Percentiles rank a stretch among this genome's conserved stretches.
Evolutionary conservation across 2,329 filamentous ascomycete species (phyloP).

Genomic region (Ophiostoma ulmi): DNA sequence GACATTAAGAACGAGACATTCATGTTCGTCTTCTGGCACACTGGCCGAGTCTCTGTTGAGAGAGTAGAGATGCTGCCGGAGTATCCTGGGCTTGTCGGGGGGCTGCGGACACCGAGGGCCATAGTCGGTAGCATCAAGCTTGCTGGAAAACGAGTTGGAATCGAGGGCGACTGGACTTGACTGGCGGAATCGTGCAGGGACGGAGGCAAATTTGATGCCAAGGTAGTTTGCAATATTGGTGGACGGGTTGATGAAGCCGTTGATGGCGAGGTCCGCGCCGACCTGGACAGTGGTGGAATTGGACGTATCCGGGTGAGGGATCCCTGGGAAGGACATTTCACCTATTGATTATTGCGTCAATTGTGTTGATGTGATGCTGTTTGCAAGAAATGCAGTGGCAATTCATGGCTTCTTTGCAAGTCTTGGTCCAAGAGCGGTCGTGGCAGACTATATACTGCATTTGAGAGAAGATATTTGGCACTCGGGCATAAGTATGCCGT

Average conservation of each 20-base stretch:
- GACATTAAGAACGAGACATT: slow-evolving; percentile 21
- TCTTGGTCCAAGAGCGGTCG: not conserved
- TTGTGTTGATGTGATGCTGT: not conserved
- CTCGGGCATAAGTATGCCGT: slow-evolving; percentile 1
- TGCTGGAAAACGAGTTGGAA: not conserved
- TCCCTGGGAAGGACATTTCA: not conserved
- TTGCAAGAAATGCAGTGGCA: not conserved
- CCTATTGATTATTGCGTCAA: not conserved
- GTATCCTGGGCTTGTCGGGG: slow-evolving; percentile 14
- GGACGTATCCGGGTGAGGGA: slow-evolving; percentile 7
- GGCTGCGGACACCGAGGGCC: slow-evolving; percentile 24
- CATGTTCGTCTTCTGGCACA: slow-evolving; percentile 18
- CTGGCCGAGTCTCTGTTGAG: slow-evolving; percentile 14
- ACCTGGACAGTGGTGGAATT: slow-evolving; percentile 8
- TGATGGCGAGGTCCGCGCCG: not conserved
- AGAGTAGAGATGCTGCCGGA: slow-evolving; percentile 21
- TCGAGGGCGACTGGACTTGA: slow-evolving; percentile 11
- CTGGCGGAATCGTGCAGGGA: slow-evolving; percentile 23
- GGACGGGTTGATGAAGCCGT: slow-evolving; percentile 21
- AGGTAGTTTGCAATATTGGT: slow-evolving; percentile 25
- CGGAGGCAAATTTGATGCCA: slow-evolving; percentile 19
- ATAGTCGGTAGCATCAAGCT: slow-evolving; percentile 19
- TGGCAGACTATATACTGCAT: not conserved
- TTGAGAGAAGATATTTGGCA: not conserved
- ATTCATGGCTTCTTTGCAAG: not conserved